A percentile compares a stretch with the other conserved stretches of the same genome.
Evolutionary conservation across 2,329 filamentous ascomycete genomes (phyloP).

Genomic region (Thyridium curvatum): DNA sequence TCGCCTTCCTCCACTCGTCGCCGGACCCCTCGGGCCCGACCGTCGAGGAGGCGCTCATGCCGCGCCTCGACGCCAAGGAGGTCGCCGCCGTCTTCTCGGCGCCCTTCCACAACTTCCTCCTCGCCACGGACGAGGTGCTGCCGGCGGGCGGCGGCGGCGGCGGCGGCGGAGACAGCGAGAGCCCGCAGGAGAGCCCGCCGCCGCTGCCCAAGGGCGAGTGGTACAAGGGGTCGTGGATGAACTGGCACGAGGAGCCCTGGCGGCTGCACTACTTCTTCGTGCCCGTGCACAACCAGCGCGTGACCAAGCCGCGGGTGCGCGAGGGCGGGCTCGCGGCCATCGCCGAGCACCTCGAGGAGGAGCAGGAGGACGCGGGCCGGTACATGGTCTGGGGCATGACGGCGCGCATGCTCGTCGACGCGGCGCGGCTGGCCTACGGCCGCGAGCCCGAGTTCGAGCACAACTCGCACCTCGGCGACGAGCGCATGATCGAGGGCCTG

Average conservation of each 20-base stretch:
- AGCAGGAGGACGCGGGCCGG: slow-evolving; percentile 38
- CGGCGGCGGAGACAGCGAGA: slow-evolving; percentile 16
- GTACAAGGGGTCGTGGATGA: slow-evolving; percentile 80
- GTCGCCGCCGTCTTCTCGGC: slow-evolving; percentile 92
- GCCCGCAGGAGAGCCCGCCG: slow-evolving; percentile 15
- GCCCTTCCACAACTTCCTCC: slow-evolving; percentile 78
- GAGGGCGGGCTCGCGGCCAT: slow-evolving; percentile 35
- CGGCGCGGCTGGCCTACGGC: slow-evolving; percentile 75
- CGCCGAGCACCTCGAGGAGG: slow-evolving; percentile 38
- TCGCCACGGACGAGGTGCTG: slow-evolving; percentile 47
- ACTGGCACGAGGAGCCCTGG: slow-evolving; percentile 77
- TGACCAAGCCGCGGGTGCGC: slow-evolving; percentile 48
- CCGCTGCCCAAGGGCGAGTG: slow-evolving; percentile 54
- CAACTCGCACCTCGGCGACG: slow-evolving; percentile 47
- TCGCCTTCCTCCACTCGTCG: slow-evolving; percentile 65
- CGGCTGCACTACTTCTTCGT: slow-evolving; percentile 88
- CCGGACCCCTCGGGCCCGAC: slow-evolving; percentile 27
- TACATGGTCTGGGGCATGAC: slow-evolving; percentile 97
- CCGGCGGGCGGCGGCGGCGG: slow-evolving; percentile 6
- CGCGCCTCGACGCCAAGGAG: slow-evolving; percentile 78
- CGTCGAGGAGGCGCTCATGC: slow-evolving; percentile 67
- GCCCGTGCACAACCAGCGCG: slow-evolving; percentile 64
- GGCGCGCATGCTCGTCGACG: slow-evolving; percentile 81
- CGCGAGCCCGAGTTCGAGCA: slow-evolving; percentile 80
- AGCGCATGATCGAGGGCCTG: slow-evolving; percentile 40